Conservation (phyloP, 768 basidiomycete genomes). For the Boletales sp. region DNA sequence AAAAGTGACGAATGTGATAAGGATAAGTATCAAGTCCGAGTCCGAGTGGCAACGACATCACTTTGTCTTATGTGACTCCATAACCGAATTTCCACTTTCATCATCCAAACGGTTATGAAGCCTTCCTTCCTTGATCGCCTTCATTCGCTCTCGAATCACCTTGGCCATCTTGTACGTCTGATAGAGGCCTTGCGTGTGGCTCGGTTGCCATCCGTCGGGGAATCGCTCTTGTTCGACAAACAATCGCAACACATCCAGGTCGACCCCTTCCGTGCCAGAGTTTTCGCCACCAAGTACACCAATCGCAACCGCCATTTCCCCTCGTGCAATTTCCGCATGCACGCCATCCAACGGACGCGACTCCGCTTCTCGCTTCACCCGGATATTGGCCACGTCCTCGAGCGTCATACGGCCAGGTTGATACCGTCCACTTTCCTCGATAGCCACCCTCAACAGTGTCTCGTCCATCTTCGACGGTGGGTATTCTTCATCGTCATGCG, state of each 20-base stretch:
- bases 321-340: conserved; percentile 60
- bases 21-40: too few relatives aligned
- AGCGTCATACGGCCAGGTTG: conserved; percentile 29
- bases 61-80: conserved; percentile 15
- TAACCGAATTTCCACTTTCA: background rate
- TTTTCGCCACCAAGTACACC: conserved; percentile 42
- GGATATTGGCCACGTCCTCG: conserved; percentile 43
- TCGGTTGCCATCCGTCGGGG: conserved; percentile 37
- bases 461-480: conserved; percentile 41
- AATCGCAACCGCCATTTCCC: conserved; percentile 64
- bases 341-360: conserved; percentile 40
- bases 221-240: conserved; percentile 55
- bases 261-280: conserved; percentile 38
- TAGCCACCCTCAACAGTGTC: conserved; percentile 37
- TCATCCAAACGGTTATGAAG: conserved; percentile 20
- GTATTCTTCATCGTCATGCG: conserved; percentile 40
- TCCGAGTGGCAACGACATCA: conserved; percentile 4
- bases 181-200: conserved; percentile 28
- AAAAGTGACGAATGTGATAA: too few relatives aligned
- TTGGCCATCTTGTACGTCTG: conserved; percentile 29
- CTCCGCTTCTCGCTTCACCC: conserved; percentile 49
- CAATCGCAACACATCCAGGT: conserved; percentile 41
- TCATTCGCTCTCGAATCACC: conserved; percentile 27
- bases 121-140: conserved; percentile 13
- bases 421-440: conserved; percentile 30